Percentiles rank a stretch among this genome's conserved stretches.
These are phyloP conservation scores for Candida arabinofermentans DNA, from an alignment of 805 yeast species.

Conservation along the genomic window DNA sequence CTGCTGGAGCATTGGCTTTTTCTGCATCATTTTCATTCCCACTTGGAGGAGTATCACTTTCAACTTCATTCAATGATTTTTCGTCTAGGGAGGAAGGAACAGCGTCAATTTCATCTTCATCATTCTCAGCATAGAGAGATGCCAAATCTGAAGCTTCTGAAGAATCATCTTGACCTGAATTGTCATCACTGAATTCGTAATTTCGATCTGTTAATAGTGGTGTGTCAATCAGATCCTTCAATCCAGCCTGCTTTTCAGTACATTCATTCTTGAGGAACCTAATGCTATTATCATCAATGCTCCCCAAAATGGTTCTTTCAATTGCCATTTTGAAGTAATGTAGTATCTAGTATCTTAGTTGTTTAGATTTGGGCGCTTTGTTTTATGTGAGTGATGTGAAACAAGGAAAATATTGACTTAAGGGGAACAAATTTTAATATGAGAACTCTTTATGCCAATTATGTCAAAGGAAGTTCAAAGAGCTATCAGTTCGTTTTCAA, in stretches of 20 bases:
- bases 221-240: slow-evolving; percentile 11
- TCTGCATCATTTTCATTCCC: slow-evolving; percentile 6
- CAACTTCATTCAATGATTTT: not conserved
- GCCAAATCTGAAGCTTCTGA: slow-evolving; percentile 19
- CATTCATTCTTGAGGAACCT: slow-evolving; percentile 12
- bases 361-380: no score
- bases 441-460: no score
- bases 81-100: not conserved
- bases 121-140: slow-evolving; percentile 15
- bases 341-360: not conserved
- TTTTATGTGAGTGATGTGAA: no score
- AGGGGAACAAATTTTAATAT: no score
- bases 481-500: no score
- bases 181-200: slow-evolving; percentile 12
- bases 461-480: no score
- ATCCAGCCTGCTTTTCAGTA: slow-evolving; percentile 12
- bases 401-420: not conserved
- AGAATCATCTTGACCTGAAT: slow-evolving; percentile 14
- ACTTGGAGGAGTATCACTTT: not conserved
- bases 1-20: not conserved
- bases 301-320: slow-evolving; percentile 8
- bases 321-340: not conserved
- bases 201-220: slow-evolving; percentile 11
- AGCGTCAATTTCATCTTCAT: slow-evolving; percentile 2
- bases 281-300: slow-evolving; percentile 17